Evolutionary conservation across 2,329 filamentous ascomycete species (phyloP).

Genomic region (Malbranchea zuffiana): DNA sequence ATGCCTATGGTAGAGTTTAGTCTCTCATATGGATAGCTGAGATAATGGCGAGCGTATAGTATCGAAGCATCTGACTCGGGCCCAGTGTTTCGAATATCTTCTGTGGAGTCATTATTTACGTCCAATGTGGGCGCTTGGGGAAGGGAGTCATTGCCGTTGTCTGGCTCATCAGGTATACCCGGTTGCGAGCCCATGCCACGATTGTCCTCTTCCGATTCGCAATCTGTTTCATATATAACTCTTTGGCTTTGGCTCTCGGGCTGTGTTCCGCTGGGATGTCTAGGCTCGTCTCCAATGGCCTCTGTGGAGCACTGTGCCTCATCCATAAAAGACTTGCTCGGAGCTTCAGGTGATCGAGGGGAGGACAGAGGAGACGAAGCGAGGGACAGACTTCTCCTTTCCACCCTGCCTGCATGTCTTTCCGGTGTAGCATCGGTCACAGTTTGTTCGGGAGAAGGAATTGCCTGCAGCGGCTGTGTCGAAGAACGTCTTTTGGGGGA

Average conservation of each 20-base stretch:
- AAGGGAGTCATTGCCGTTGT: neutral
- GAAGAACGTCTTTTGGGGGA: neutral
- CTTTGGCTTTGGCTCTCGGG: neutral
- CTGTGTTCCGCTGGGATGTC: neutral
- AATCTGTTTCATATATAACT: constrained; percentile 35
- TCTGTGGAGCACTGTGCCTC: neutral
- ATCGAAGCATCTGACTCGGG: constrained; percentile 7
- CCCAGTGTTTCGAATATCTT: neutral
- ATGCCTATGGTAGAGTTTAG: too few relatives aligned
- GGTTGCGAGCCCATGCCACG: constrained; percentile 17
- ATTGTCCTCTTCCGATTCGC: constrained; percentile 28
- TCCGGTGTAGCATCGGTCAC: neutral
- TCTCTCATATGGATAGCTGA: constrained; percentile 9
- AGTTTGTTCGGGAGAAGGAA: neutral
- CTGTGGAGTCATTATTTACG: neutral
- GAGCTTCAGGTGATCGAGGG: constrained; percentile 1
- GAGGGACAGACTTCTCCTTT: neutral
- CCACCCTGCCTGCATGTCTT: neutral
- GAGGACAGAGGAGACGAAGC: constrained; percentile 6
- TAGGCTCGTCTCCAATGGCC: neutral
- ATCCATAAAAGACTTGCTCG: constrained; percentile 2
- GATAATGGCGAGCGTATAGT: constrained; percentile 8
- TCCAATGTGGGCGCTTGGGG: neutral
- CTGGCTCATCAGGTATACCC: too few relatives aligned
- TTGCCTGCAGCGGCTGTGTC: too few relatives aligned